These are phyloP conservation scores for Monosiga brevicollis DNA, from an alignment of 78 protist genomes.

Conservation along the genomic window DNA sequence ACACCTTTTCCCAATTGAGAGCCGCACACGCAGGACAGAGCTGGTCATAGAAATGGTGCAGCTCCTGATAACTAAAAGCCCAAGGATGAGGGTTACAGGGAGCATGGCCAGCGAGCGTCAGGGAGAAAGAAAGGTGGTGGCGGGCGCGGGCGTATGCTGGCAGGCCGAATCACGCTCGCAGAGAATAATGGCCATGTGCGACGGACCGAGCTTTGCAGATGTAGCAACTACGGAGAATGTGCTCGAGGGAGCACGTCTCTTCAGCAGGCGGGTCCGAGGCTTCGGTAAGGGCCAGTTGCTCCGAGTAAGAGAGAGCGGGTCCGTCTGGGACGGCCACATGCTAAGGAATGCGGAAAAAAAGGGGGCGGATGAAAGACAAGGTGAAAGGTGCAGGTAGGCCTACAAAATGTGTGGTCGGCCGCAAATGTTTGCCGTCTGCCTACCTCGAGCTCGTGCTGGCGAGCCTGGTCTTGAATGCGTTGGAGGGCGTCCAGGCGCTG, in stretches of 20 bases:
- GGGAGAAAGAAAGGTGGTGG: neutral
- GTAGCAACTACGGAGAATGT: neutral
- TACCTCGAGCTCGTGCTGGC: neutral
- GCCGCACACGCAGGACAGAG: conserved; percentile 55
- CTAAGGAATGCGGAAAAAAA: neutral
- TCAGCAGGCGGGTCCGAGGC: neutral
- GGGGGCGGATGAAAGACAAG: neutral
- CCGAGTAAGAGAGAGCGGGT: neutral
- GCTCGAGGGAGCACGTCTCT: neutral
- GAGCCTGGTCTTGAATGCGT: neutral
- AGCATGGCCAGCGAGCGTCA: neutral
- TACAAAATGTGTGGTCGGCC: neutral
- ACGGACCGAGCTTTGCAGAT: neutral
- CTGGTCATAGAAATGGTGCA: conserved; percentile 45
- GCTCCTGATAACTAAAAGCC: neutral
- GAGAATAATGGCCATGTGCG: neutral
- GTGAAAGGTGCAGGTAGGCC: neutral
- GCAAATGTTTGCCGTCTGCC: neutral
- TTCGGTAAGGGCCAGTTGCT: neutral
- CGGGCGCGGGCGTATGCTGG: neutral
- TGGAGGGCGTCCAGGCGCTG: neutral
- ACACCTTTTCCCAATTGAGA: conserved; percentile 44
- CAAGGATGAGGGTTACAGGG: neutral
- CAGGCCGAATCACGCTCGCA: neutral
- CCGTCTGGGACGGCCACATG: neutral